Conservation (phyloP, 192 early-diverging fungal genomes). For the Gorgonomyces haynaldii region DNA sequence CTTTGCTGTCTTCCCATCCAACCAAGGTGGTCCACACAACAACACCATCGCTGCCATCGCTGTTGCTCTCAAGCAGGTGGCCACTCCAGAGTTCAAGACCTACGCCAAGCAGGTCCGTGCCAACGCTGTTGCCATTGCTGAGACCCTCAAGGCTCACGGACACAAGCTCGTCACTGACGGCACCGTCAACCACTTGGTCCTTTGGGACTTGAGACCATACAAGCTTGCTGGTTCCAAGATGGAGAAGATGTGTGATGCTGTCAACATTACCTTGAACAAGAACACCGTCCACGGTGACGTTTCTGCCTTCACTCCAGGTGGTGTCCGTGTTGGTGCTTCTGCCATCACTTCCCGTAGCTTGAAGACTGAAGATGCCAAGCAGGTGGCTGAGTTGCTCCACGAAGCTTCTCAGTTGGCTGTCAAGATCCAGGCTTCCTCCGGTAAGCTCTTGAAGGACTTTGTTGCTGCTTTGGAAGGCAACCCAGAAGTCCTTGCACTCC, state of each 20-base stretch:
- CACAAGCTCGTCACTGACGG: slow-evolving; percentile 93
- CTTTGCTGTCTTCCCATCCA: slow-evolving; percentile 98
- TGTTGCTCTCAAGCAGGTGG: slow-evolving; percentile 95
- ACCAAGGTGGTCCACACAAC: slow-evolving; percentile 99
- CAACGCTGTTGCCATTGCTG: slow-evolving; percentile 80
- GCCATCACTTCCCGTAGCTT: slow-evolving; percentile 94
- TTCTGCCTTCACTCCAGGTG: slow-evolving; percentile 91
- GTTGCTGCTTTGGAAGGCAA: slow-evolving; percentile 64
- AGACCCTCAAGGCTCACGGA: slow-evolving; percentile 61
- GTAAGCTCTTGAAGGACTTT: slow-evolving; percentile 99
- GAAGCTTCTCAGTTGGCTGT: slow-evolving; percentile 82
- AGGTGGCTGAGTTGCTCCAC: slow-evolving; percentile 94
- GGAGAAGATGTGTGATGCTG: slow-evolving; percentile 97
- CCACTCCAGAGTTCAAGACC: slow-evolving; percentile 79
- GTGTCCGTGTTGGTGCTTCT: slow-evolving; percentile 89
- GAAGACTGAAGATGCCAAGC: slow-evolving; percentile 93
- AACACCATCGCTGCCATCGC: slow-evolving; percentile 99
- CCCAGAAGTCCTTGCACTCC: slow-evolving; percentile 69
- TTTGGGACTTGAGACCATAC: slow-evolving; percentile 93
- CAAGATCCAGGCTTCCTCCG: slow-evolving; percentile 71
- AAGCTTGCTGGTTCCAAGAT: slow-evolving; percentile 93
- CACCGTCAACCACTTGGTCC: slow-evolving; percentile 95
- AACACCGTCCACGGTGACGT: slow-evolving; percentile 97
- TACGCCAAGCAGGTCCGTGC: slow-evolving; percentile 94
- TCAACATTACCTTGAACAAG: slow-evolving; percentile 97